These are phyloP conservation scores for Eucalyptus sideroxylon DNA, from an alignment of 345 rosid species.

Conservation along the genomic window DNA sequence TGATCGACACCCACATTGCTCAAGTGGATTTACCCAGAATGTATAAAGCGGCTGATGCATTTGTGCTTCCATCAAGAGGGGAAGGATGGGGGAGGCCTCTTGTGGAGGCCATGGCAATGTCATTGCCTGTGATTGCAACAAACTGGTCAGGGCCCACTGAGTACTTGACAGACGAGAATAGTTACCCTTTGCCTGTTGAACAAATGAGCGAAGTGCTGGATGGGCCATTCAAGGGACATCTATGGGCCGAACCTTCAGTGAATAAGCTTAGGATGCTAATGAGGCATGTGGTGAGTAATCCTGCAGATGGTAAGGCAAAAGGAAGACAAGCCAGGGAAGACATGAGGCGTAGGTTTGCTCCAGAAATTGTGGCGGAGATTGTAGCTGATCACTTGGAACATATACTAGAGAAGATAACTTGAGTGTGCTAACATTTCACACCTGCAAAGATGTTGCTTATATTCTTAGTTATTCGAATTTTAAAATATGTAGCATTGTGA, in stretches of 20 bases:
- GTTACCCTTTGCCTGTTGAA: conserved; percentile 57
- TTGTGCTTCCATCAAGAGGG: conserved; percentile 78
- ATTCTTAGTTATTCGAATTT: background rate
- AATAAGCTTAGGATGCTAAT: conserved; percentile 40
- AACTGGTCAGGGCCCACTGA: conserved; percentile 88
- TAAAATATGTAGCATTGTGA: background rate
- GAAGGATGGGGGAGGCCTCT: conserved; percentile 86
- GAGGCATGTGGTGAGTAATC: conserved; percentile 43
- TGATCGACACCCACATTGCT: conserved; percentile 57
- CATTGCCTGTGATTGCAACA: conserved; percentile 65
- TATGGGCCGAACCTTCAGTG: conserved; percentile 72
- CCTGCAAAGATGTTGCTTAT: background rate
- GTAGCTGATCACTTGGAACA: conserved; percentile 30
- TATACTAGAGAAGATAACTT: conserved; percentile 10
- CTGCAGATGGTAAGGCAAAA: conserved; percentile 41
- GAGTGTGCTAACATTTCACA: background rate
- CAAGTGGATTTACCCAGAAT: conserved; percentile 59
- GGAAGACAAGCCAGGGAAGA: conserved; percentile 63
- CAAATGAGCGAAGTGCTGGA: conserved; percentile 51
- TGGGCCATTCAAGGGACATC: conserved; percentile 77
- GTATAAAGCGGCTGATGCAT: conserved; percentile 72
- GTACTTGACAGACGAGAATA: conserved; percentile 56
- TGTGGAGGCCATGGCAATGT: conserved; percentile 90
- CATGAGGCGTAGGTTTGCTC: conserved; percentile 66
- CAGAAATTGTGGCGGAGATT: conserved; percentile 46